Conservation (phyloP, 2,329 filamentous ascomycete species). For the Aspergillus fumigatus region DNA sequence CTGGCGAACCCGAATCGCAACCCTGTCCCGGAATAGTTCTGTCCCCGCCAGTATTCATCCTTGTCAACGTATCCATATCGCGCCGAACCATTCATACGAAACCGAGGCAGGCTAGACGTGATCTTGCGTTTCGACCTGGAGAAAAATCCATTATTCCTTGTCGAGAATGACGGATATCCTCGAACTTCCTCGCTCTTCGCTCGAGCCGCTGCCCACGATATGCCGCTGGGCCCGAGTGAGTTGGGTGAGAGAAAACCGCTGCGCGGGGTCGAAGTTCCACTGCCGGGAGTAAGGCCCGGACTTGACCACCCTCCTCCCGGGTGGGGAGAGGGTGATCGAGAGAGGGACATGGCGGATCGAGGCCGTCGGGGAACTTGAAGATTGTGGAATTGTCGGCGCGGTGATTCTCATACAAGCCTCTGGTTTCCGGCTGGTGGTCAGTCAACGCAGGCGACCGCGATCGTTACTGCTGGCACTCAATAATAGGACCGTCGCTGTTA, state of each 20-base stretch:
- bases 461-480: background rate
- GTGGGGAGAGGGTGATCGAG: conserved; percentile 80
- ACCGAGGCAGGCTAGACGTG: conserved; percentile 72
- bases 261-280: conserved; percentile 64
- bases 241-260: conserved; percentile 33
- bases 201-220: conserved; percentile 80
- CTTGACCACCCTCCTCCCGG: conserved; percentile 85
- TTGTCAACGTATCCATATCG: conserved; percentile 59
- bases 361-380: conserved; percentile 44
- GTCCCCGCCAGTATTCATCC: conserved; percentile 62
- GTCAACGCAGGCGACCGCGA: background rate
- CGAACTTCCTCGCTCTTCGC: conserved; percentile 68
- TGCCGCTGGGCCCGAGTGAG: conserved; percentile 32
- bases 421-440: background rate
- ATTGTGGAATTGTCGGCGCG: background rate
- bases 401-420: background rate
- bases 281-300: conserved; percentile 69
- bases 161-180: conserved; percentile 74
- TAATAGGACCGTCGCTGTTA: background rate
- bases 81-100: conserved; percentile 47
- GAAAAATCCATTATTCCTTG: conserved; percentile 82
- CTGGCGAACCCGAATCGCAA: conserved; percentile 34
- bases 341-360: conserved; percentile 68
- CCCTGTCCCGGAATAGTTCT: conserved; percentile 34
- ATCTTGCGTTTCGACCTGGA: conserved; percentile 75